Conservation (phyloP, 305 asterid species). For the Solanum aculeatissimum region DNA sequence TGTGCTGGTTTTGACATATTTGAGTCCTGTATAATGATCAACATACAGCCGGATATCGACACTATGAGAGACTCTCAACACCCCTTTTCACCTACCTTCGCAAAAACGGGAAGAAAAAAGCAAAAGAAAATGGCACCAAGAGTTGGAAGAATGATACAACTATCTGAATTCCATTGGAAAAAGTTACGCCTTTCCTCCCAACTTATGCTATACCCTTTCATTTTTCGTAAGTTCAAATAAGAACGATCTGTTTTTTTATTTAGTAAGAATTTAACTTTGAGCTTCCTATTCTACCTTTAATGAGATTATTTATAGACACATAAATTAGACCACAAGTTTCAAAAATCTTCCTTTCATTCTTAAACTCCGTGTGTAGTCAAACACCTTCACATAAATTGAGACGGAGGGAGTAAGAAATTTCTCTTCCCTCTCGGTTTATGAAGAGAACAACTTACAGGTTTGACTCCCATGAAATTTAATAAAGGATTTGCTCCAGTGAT, state of each 20-base stretch:
- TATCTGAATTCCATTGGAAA: neutral
- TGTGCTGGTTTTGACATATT: slow-evolving; percentile 41
- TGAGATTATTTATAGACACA: neutral
- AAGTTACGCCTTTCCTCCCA: neutral
- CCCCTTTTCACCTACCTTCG: neutral
- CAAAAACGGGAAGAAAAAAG: neutral
- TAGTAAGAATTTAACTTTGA: neutral
- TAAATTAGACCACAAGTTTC: neutral
- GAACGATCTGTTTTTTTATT: neutral
- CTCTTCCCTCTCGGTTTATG: neutral
- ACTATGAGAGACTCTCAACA: neutral
- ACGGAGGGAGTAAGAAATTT: neutral
- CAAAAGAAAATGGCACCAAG: neutral
- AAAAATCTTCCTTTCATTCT: neutral
- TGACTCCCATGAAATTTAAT: slow-evolving; percentile 29
- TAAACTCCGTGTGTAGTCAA: neutral
- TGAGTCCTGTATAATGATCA: slow-evolving; percentile 21
- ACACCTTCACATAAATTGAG: neutral
- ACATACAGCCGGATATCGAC: neutral
- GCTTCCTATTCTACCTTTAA: neutral
- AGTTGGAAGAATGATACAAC: neutral
- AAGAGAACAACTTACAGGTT: slow-evolving; percentile 18
- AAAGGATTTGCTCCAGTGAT: slow-evolving; percentile 25
- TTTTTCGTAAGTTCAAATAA: neutral
- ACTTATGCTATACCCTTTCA: neutral